Evolutionary conservation across 345 rosid species (phyloP), one percentile per base, ranked within the genome.

Genomic region (Eucalyptus pauciflora): DNA sequence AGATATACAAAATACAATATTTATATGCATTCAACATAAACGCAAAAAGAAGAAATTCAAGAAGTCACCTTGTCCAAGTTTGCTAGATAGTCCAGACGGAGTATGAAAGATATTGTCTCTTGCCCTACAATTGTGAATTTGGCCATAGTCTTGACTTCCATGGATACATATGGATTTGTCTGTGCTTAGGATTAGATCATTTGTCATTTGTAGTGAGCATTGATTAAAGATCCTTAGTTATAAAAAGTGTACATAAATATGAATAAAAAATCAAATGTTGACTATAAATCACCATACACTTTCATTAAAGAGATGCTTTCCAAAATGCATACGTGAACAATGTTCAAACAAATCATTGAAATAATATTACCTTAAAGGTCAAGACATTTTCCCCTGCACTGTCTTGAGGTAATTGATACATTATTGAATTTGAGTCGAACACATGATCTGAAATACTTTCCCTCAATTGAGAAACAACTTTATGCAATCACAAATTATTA

Each of bases 381-480:
- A 33, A 64, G 76, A n/a, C 41, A n/a, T 64, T n/a, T 64, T 15
- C 18, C 41, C 5, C 1, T 7, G 1, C 20, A 64, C 15, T n/a
- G 33, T n/a, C 16, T n/a, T 64, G 37, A n/a, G 41, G 41, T 64
- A 64, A 64, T 64, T 1, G 20, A 64, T 64, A 14, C 2, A 10
- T 14, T 64, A n/a, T n/a, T 64, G 6, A 20, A 1, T 64, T 8
- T 5, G 1, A 7, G 37, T 64, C 0, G 0, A 64, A 37, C 37
- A n/a, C 20, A 14, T 64, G 17, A 64, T 64, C 20, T 64, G 5
- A 64, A 64, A 64, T n/a, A 8, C 20, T 15, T 64, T 64, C n/a
- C 15, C 41, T 64, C 76, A 64, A n/a, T n/a, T 8, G 41, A 14
- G 20, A 64, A n/a, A n/a, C 10, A 64, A n/a, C 41, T 64, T 64